Evolutionary conservation across 495 filamentous ascomycete species (phyloP), one percentile per base, ranked within the genome.

Genomic region (Cercophora samala): DNA sequence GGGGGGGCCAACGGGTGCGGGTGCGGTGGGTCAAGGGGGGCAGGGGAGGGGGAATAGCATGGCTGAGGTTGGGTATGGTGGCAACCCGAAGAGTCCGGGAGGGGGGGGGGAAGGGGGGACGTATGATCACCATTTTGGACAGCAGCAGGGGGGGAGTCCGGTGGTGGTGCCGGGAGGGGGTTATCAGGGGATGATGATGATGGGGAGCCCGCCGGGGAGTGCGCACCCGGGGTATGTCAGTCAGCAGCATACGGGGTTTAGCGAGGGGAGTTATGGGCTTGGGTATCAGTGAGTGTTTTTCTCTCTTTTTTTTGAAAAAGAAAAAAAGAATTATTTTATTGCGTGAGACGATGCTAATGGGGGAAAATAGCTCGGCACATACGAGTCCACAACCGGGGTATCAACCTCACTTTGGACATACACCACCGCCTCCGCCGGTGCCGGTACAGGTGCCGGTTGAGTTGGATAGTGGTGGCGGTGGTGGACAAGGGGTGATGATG

Each of bases 61-160:
- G 65, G 64, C 64, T 21, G 76, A 74, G 65, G 54, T 63, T 17
- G 66, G 63, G 4, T 74, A 74, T 62, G 19, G 62, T 60, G 62
- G 59, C 55, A 69, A 65, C 42, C 68, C 69, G 5, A 77, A 77
- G 71, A 78, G 75, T 53, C 73, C 77, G 18, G 73, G 70, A 5
- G 64, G 69, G 9, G 64, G 69, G 26, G 59, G 37, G 5, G 15
- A 46, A 9, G 37, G 15, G 8, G 37, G 37, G 37, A 1, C 0
- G 4, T 46, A 46, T 17, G 15, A 13, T 8, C 17, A 25, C 23
- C 17, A 25, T 6, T 60, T 60, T 60, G 58, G 58, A 60, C 21
- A 24, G 29, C 3, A 29, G n/a, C n/a, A n/a, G n/a, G n/a, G n/a
- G 4, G 26, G 26, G 26, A 29, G 26, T 29, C 26, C 26, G 26